A percentile compares a stretch with the other conserved stretches of the same genome.
These are phyloP conservation scores for Gossypium davidsonii DNA, from an alignment of 441 rosid genomes.

Conservation along the genomic window DNA sequence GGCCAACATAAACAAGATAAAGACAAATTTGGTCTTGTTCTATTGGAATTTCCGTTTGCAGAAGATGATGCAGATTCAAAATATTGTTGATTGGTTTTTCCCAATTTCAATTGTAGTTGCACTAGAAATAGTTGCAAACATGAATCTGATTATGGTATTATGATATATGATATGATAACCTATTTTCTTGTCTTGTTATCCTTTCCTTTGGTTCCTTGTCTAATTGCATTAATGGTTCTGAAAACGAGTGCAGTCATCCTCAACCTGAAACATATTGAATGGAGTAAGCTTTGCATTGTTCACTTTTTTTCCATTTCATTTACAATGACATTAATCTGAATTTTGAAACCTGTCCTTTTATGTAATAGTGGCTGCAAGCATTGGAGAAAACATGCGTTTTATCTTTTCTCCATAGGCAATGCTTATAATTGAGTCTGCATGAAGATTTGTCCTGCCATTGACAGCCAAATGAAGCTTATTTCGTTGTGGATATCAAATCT, in stretches of 20 bases:
- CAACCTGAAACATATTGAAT: not conserved
- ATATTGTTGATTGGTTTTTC: constrained; percentile 5
- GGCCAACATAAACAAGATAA: constrained; percentile 2
- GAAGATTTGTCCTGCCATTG: not conserved
- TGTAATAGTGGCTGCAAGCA: not conserved
- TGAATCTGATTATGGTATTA: not conserved
- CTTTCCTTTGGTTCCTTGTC: not conserved
- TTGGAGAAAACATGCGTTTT: not conserved
- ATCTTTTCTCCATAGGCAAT: not conserved
- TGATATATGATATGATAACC: not conserved
- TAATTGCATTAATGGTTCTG: not conserved
- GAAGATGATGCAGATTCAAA: not conserved
- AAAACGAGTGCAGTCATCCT: not conserved
- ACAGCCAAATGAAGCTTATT: not conserved
- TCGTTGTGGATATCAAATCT: not conserved
- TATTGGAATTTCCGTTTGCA: constrained; percentile 1
- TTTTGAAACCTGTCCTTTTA: not conserved
- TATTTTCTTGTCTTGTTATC: constrained; percentile 5
- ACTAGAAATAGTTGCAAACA: not conserved
- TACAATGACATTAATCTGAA: not conserved
- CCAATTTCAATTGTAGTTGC: not conserved
- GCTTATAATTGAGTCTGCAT: not conserved
- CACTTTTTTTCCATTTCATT: not conserved
- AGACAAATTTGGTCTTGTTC: constrained; percentile 12
- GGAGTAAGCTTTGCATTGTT: not conserved